A percentile compares a stretch with the other conserved stretches of the same genome.
Evolutionary conservation across 2,329 filamentous ascomycete genomes (phyloP).

Genomic region (Onygenales sp.): DNA sequence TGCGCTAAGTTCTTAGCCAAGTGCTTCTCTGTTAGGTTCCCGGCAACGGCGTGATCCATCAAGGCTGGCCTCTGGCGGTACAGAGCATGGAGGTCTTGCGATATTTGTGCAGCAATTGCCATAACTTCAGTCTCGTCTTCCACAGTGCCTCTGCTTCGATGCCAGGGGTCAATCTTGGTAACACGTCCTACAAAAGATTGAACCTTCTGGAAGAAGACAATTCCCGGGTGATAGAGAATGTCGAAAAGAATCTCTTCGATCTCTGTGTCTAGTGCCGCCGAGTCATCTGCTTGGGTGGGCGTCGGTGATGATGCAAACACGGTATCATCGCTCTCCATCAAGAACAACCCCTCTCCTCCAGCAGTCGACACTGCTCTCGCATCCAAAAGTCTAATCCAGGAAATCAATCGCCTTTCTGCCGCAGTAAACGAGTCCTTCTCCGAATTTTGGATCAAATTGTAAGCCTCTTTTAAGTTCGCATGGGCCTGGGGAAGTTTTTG

Average conservation of each 20-base stretch:
- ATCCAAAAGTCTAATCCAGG: constrained; percentile 46
- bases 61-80: constrained; percentile 42
- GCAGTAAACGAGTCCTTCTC: constrained; percentile 19
- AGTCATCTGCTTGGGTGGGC: background rate
- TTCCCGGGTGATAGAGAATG: constrained; percentile 45
- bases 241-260: constrained; percentile 46
- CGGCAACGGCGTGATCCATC: constrained; percentile 47
- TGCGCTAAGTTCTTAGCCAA: constrained; percentile 41
- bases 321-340: constrained; percentile 24
- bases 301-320: background rate
- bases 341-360: constrained; percentile 45
- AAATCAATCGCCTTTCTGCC: constrained; percentile 40
- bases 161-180: constrained; percentile 46
- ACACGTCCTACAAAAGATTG: constrained; percentile 48
- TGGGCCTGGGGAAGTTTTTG: background rate
- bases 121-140: constrained; percentile 49
- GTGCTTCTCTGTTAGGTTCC: constrained; percentile 40
- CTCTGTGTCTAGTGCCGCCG: constrained; percentile 12
- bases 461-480: constrained; percentile 37
- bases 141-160: constrained; percentile 44
- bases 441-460: constrained; percentile 34
- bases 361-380: constrained; percentile 43
- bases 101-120: constrained; percentile 42
- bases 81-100: constrained; percentile 38
- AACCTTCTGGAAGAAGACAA: constrained; percentile 48